Percentiles rank a stretch among this genome's conserved stretches.
These are phyloP conservation scores for Cetradonia linearis DNA, from an alignment of 495 filamentous ascomycete genomes.

Conservation along the genomic window DNA sequence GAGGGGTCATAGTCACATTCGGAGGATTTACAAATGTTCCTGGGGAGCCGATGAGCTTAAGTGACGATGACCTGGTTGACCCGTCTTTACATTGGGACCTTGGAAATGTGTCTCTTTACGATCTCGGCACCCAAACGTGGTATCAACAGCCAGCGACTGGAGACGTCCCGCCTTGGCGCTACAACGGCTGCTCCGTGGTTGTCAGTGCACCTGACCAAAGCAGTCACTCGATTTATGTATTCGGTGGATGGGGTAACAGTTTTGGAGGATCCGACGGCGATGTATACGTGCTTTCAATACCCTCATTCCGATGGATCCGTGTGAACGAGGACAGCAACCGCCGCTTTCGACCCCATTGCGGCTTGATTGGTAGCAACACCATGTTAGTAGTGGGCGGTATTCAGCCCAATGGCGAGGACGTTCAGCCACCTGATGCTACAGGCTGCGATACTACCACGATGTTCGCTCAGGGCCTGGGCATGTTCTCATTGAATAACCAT, in stretches of 20 bases:
- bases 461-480: slow-evolving; percentile 17
- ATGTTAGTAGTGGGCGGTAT: slow-evolving; percentile 20
- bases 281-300: slow-evolving; percentile 21
- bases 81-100: slow-evolving; percentile 12
- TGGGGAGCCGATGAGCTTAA: background rate
- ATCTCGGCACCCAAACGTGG: slow-evolving; percentile 14
- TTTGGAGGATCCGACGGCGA: slow-evolving; percentile 12
- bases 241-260: slow-evolving; percentile 18
- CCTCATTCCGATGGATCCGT: slow-evolving; percentile 20
- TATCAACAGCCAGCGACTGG: slow-evolving; percentile 17
- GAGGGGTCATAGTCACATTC: slow-evolving; percentile 15
- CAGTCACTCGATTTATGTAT: slow-evolving; percentile 23
- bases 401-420: slow-evolving; percentile 7
- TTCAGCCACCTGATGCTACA: slow-evolving; percentile 8
- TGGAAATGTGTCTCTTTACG: slow-evolving; percentile 17
- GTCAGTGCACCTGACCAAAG: slow-evolving; percentile 19
- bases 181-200: slow-evolving; percentile 16
- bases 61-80: background rate
- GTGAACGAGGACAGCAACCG: slow-evolving; percentile 17
- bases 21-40: slow-evolving; percentile 16
- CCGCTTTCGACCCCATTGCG: slow-evolving; percentile 13
- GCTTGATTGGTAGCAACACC: slow-evolving; percentile 11
- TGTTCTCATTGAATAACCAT: slow-evolving; percentile 20
- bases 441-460: slow-evolving; percentile 15
- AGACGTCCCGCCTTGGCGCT: slow-evolving; percentile 19